Evolutionary conservation across 495 filamentous ascomycete genomes (phyloP).

Genomic region (Tuber calosporum): DNA sequence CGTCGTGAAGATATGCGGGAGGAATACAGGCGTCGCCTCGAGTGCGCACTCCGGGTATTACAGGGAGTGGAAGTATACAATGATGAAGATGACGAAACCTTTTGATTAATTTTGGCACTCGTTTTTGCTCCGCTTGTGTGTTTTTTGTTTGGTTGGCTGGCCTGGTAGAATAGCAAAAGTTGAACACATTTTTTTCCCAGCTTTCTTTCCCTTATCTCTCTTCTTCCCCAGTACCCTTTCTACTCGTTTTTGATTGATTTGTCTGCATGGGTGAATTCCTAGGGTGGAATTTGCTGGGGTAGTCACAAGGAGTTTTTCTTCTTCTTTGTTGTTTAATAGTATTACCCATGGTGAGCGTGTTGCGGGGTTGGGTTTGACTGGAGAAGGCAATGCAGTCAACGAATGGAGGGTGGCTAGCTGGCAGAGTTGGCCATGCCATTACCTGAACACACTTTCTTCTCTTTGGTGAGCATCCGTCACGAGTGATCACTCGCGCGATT

Average conservation of each 20-base stretch:
- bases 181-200: not conserved
- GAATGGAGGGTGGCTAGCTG: not conserved
- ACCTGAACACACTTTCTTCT: not conserved
- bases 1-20: conserved; percentile 10
- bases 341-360: not conserved
- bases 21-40: conserved; percentile 28
- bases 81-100: conserved; percentile 15
- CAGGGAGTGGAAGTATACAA: conserved; percentile 9
- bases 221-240: not conserved
- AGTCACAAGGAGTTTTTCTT: not conserved
- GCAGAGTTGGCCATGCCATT: not conserved
- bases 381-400: not conserved
- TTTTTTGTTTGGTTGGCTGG: not conserved
- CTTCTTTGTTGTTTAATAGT: not conserved
- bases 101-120: conserved; percentile 1
- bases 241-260: not conserved
- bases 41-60: conserved; percentile 31
- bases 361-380: not conserved
- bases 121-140: not conserved
- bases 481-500: not conserved
- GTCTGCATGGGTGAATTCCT: not conserved
- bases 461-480: not conserved
- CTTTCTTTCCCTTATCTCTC: not conserved
- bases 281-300: not conserved
- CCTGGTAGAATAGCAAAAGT: not conserved